Base-by-base conservation (phyloP, 176 grass and related monocot genomes). In the Tuctoria greenei region DNA sequence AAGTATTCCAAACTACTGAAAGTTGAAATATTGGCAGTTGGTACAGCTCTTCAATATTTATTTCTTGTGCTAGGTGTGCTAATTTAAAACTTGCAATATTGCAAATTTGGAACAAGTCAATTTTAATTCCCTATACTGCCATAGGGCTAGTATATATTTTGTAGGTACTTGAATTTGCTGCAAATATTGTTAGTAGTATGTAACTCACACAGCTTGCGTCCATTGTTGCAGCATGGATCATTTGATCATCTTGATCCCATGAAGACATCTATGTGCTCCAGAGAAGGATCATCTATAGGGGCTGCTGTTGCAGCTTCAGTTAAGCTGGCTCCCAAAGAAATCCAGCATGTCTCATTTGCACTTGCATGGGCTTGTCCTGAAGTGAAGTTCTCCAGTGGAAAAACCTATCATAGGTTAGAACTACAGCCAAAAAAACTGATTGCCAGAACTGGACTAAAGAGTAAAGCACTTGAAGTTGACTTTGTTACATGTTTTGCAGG, bases 311-410 rank as follows among this genome's bases (percentile, higher is more conserved):
- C 91, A 61, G 91, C 95, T 76, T 81, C 95, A 59, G 52, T 92
- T 64, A 85, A 85, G 76, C 55, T 98, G 83, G 61, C 72, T 74
- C 81, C 88, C 17, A 82, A 90, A 58, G 69, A 38, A 82, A 98
- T 91, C 23, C 75, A 62, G 24, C 81, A 72, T 71, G 84, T 98
- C 67, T 90, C 91, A 81, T 98, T 98, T 92, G 89, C 91, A 73
- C 89, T 98, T 85, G 89, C 91, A 75, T 94, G 95, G 95, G 95
- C 88, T 75, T 98, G 84, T 64, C 95, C 95, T 69, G 95, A 98
- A 90, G 91, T 98, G 56, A 98, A 98, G 73, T 98, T 98, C 78
- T 81, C 78, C 36, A 88, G 95, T 79, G 95, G 91, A 54, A 98
- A 94, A 86, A 92, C 86, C 52, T 98, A 94, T 73, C 89, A 92